These are phyloP conservation scores for Pyrenophora seminiperda DNA, from an alignment of 2,329 filamentous ascomycete species.

Conservation along the genomic window DNA sequence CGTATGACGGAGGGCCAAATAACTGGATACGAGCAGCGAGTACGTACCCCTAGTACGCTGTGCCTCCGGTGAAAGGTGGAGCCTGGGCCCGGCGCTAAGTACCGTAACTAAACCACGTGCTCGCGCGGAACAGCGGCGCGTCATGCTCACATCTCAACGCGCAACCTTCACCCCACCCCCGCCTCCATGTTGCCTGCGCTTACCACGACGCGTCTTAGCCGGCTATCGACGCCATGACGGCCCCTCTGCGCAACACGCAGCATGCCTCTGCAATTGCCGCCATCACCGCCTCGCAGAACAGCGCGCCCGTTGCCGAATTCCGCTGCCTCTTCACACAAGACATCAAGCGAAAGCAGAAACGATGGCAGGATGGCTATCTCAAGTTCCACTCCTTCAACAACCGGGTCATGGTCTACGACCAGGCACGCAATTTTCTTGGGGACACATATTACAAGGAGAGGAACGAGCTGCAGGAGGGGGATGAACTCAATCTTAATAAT, in stretches of 20 bases:
- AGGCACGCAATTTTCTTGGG: constrained; percentile 77
- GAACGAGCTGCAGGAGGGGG: constrained; percentile 74
- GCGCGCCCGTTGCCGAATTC: constrained; percentile 79
- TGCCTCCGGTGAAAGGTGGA: constrained; percentile 8
- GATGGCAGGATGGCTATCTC: constrained; percentile 91
- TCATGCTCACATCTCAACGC: constrained; percentile 11
- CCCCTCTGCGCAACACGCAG: constrained; percentile 28
- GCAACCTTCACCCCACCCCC: constrained; percentile 6
- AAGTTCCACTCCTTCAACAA: constrained; percentile 91
- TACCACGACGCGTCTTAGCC: constrained; percentile 16
- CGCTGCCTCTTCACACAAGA: constrained; percentile 88
- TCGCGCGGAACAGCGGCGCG: constrained; percentile 17
- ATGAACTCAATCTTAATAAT: constrained; percentile 79
- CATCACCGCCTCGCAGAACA: constrained; percentile 62
- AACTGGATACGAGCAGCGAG: background rate
- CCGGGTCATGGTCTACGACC: constrained; percentile 87
- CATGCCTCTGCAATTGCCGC: constrained; percentile 25
- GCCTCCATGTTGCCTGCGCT: constrained; percentile 9
- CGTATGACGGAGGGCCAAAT: constrained; percentile 12
- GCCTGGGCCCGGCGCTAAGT: constrained; percentile 7
- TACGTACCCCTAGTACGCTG: constrained; percentile 1
- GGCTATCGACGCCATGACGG: constrained; percentile 30
- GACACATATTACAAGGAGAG: constrained; percentile 80
- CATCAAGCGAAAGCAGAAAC: constrained; percentile 81
- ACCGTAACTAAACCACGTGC: constrained; percentile 23